Conservation (phyloP, 2,329 filamentous ascomycete genomes). For the Neocatenulostroma microsporum region DNA sequence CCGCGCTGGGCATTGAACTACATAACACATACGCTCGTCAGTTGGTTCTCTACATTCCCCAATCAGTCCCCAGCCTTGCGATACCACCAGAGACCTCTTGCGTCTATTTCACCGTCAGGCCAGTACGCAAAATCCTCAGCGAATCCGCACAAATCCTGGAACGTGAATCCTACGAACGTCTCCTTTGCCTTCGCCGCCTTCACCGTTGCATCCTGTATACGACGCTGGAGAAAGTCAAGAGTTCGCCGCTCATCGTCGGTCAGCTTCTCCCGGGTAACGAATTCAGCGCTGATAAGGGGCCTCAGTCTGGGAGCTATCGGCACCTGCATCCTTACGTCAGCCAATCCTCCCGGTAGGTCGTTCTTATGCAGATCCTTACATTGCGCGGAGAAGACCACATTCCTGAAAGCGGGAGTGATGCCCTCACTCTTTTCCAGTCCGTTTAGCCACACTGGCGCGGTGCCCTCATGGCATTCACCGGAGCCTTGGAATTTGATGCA, state of each 20-base stretch:
- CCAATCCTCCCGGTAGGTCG: background rate
- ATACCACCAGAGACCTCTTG: no score
- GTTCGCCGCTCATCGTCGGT: no score
- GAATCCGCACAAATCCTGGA: background rate
- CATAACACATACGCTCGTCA: no score
- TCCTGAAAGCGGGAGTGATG: background rate
- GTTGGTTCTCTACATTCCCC: no score
- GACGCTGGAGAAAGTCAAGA: background rate
- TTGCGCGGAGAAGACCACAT: background rate
- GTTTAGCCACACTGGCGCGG: no score
- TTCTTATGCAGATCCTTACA: background rate
- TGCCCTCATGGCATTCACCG: no score
- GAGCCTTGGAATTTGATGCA: no score
- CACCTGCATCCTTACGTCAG: no score
- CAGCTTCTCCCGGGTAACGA: no score
- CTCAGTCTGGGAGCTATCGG: background rate
- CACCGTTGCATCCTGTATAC: background rate
- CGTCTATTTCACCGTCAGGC: no score
- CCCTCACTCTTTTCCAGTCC: background rate
- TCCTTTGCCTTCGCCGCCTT: background rate
- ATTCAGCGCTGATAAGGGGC: background rate
- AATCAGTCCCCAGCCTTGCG: no score
- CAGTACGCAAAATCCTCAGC: background rate
- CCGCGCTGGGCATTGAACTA: no score
- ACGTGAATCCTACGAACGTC: conserved; percentile 1